Evolutionary conservation across 805 yeast genomes (phyloP), one percentile per base, ranked within the genome.

Genomic region (Diddensiella caesifluorescens): DNA sequence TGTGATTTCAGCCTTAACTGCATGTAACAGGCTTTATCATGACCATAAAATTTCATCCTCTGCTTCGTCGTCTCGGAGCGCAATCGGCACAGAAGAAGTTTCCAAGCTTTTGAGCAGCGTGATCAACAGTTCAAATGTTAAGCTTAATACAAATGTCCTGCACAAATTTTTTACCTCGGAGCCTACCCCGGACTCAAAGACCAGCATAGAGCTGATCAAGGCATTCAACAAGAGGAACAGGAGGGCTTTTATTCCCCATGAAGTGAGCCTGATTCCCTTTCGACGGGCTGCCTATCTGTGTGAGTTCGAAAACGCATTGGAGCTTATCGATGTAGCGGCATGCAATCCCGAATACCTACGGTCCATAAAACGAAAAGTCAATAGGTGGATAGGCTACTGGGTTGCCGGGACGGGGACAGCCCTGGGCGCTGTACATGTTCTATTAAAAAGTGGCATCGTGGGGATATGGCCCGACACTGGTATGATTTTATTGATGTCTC

Each of bases 251-350:
- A 13, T 54, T 47, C 39, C 48, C n/a, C 35, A 20, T 22, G 32
- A 28, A 3, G 23, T 47, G 21, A 77, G 81, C 3, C 66, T 79
- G 64, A 71, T 82, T n/a, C 83, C 88, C 3, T 74, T 83, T 46
- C 59, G 89, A 15, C 59, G 69, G 31, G 67, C 78, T n/a, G 57
- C 82, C 2, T 79, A 69, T 61, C 68, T 74, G 47, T 82, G 77
- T 1, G 77, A 80, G 37, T 67, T 79, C 45, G 66, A 69, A 21
- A 65, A 67, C 31, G 85, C 88, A 0, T 59, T 81, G 29, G 67
- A 68, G 35, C 59, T 81, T 33, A 67, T 84, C 18, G 84, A 80
- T 47, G 54, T 70, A 35, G 78, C 92, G 0, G 71, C 77, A 1
- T 87, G 79, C 2, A 59, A 67, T 9, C 70, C 74, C 48, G 29